These are phyloP conservation scores for Xylariomycetidae sp. DNA, from an alignment of 2,329 filamentous ascomycete species.

Conservation along the genomic window DNA sequence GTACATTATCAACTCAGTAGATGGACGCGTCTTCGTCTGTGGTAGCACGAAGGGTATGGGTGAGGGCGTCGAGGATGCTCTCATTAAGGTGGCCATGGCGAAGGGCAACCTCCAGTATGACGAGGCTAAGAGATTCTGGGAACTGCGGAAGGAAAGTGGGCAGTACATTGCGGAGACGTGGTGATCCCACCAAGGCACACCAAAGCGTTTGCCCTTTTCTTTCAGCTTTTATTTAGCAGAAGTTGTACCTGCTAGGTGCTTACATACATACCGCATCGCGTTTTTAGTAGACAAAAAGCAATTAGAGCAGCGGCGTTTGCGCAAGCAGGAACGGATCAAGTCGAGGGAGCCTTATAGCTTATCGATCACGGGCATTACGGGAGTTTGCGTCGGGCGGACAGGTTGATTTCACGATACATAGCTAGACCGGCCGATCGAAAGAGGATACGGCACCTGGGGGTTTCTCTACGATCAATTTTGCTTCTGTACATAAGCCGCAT, in stretches of 20 bases:
- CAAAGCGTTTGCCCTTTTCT: slow-evolving; percentile 1
- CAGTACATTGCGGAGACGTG: slow-evolving; percentile 90
- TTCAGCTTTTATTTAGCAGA: too few relatives aligned
- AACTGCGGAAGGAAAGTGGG: slow-evolving; percentile 82
- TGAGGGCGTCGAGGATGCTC: slow-evolving; percentile 83
- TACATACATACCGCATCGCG: background rate
- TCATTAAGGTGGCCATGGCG: slow-evolving; percentile 86
- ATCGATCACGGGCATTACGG: slow-evolving; percentile 6
- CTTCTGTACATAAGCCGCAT: too few relatives aligned
- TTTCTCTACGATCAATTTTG: too few relatives aligned
- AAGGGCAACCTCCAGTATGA: slow-evolving; percentile 83
- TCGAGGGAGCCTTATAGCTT: slow-evolving; percentile 4
- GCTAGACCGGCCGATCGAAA: too few relatives aligned
- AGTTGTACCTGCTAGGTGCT: too few relatives aligned
- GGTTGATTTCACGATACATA: too few relatives aligned
- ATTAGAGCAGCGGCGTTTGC: slow-evolving; percentile 12
- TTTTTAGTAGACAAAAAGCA: slow-evolving; percentile 6
- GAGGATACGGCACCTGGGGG: too few relatives aligned
- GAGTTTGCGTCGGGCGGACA: slow-evolving; percentile 6
- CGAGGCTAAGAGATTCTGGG: slow-evolving; percentile 85
- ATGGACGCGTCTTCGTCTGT: slow-evolving; percentile 94
- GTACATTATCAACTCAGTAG: slow-evolving; percentile 95
- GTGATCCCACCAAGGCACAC: slow-evolving; percentile 31
- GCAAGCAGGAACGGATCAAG: slow-evolving; percentile 7
- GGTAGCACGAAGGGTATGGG: slow-evolving; percentile 96